These are phyloP conservation scores for Lasiodiplodia theobromae DNA, from an alignment of 2,329 filamentous ascomycete species.

Conservation along the genomic window DNA sequence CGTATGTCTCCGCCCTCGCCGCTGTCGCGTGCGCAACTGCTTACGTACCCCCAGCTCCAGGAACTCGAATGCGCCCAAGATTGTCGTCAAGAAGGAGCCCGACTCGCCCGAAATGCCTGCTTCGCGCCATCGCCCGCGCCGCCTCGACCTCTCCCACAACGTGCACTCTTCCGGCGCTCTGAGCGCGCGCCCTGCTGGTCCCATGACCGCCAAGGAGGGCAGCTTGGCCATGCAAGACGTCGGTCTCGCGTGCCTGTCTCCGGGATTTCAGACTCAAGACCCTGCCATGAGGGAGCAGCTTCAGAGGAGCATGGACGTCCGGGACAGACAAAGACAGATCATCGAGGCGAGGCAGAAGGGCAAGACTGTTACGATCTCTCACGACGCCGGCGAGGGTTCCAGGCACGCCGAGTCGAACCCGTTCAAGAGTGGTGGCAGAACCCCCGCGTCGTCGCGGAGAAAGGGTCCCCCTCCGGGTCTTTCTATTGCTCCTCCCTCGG, in stretches of 20 bases:
- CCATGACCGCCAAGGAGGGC: slow-evolving; percentile 77
- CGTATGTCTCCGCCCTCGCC: slow-evolving; percentile 49
- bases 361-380: slow-evolving; percentile 37
- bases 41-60: slow-evolving; percentile 56
- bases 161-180: slow-evolving; percentile 53
- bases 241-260: slow-evolving; percentile 91
- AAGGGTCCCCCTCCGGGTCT: slow-evolving; percentile 84
- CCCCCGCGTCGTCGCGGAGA: slow-evolving; percentile 75
- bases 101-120: slow-evolving; percentile 80
- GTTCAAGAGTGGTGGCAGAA: slow-evolving; percentile 62
- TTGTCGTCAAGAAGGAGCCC: slow-evolving; percentile 96
- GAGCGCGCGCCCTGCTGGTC: slow-evolving; percentile 72
- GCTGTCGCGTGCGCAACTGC: background rate
- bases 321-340: slow-evolving; percentile 92
- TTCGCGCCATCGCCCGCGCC: slow-evolving; percentile 76
- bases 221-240: slow-evolving; percentile 86
- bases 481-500: slow-evolving; percentile 92
- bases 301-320: slow-evolving; percentile 89
- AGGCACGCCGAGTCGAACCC: slow-evolving; percentile 48
- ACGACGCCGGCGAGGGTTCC: slow-evolving; percentile 39
- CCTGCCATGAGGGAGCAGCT: slow-evolving; percentile 96
- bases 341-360: slow-evolving; percentile 89
- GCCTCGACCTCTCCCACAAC: slow-evolving; percentile 74
- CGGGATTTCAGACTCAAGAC: slow-evolving; percentile 94
- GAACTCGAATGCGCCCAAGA: slow-evolving; percentile 70